Conservation (phyloP, 495 filamentous ascomycete genomes). For the Hypoxylon rickii region DNA sequence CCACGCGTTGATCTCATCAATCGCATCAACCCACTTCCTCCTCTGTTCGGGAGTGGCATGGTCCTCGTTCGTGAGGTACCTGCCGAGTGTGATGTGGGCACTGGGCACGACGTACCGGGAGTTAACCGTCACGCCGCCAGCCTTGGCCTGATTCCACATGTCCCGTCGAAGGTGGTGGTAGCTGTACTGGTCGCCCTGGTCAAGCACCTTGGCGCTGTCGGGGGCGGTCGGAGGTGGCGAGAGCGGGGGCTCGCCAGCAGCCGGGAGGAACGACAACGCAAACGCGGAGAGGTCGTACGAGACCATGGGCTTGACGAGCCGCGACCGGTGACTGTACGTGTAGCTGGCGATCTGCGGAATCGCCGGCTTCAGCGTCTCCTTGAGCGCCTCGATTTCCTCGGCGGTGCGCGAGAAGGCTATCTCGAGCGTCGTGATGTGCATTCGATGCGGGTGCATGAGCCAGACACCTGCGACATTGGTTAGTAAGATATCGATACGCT, state of each 20-base stretch:
- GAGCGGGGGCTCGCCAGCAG: constrained; percentile 57
- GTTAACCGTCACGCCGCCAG: constrained; percentile 62
- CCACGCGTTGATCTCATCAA: constrained; percentile 78
- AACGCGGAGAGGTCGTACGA: constrained; percentile 84
- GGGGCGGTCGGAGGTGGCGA: constrained; percentile 43
- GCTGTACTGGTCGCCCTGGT: constrained; percentile 65
- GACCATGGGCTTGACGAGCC: constrained; percentile 79
- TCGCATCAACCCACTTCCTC: constrained; percentile 61
- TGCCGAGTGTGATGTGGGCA: constrained; percentile 83
- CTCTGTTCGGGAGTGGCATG: constrained; percentile 55
- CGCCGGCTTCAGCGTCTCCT: constrained; percentile 54
- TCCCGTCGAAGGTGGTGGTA: constrained; percentile 91
- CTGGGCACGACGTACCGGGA: constrained; percentile 85
- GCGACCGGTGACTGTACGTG: constrained; percentile 64
- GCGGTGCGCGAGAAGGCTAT: constrained; percentile 70
- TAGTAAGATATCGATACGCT: too few relatives aligned
- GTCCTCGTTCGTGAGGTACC: constrained; percentile 67
- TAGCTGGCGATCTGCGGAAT: constrained; percentile 62
- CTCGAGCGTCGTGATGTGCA: constrained; percentile 88
- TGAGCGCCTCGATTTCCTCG: constrained; percentile 63
- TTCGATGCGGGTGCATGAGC: constrained; percentile 75
- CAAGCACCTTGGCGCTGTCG: too few relatives aligned
- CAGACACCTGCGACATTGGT: constrained; percentile 69
- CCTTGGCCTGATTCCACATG: constrained; percentile 63
- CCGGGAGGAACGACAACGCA: constrained; percentile 84